Conservation (phyloP, 2,329 filamentous ascomycete genomes). For the Scytalidium sp. region DNA sequence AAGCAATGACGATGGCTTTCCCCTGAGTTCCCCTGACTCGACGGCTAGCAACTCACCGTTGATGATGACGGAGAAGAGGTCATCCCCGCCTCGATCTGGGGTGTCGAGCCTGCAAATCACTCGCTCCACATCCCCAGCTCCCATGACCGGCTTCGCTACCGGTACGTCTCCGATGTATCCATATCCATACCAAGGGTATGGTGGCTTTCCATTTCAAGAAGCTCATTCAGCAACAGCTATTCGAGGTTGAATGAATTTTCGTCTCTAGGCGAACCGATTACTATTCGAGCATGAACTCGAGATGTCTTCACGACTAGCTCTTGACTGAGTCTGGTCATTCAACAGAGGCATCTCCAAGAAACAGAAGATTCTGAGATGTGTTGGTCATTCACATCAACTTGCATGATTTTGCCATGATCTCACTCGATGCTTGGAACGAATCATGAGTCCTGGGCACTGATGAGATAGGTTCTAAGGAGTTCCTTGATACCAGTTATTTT, state of each 20-base stretch:
- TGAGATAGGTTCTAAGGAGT: slow-evolving; percentile 9
- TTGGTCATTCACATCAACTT: neutral
- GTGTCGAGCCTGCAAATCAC: slow-evolving; percentile 30
- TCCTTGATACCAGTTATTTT: slow-evolving; percentile 7
- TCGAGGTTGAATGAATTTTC: slow-evolving; percentile 20
- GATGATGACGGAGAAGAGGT: slow-evolving; percentile 18
- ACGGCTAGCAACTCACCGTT: slow-evolving; percentile 31
- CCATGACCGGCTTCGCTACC: slow-evolving; percentile 43
- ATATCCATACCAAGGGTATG: slow-evolving; percentile 23
- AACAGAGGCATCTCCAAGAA: neutral
- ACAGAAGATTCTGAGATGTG: neutral
- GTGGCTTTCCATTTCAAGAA: slow-evolving; percentile 29
- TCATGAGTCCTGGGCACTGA: neutral
- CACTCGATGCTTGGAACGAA: no score
- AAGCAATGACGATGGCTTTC: slow-evolving; percentile 34
- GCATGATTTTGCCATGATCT: neutral
- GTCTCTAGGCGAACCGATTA: neutral
- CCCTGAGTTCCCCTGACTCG: slow-evolving; percentile 25
- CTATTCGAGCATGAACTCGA: neutral
- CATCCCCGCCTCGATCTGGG: slow-evolving; percentile 17
- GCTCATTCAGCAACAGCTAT: slow-evolving; percentile 33
- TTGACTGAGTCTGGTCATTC: slow-evolving; percentile 24
- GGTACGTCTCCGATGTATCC: slow-evolving; percentile 39
- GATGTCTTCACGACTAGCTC: slow-evolving; percentile 18
- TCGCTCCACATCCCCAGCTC: slow-evolving; percentile 41